A percentile compares a stretch with the other conserved stretches of the same genome.
These are phyloP conservation scores for Melastoma candidum DNA, from an alignment of 441 rosid genomes.

Conservation along the genomic window DNA sequence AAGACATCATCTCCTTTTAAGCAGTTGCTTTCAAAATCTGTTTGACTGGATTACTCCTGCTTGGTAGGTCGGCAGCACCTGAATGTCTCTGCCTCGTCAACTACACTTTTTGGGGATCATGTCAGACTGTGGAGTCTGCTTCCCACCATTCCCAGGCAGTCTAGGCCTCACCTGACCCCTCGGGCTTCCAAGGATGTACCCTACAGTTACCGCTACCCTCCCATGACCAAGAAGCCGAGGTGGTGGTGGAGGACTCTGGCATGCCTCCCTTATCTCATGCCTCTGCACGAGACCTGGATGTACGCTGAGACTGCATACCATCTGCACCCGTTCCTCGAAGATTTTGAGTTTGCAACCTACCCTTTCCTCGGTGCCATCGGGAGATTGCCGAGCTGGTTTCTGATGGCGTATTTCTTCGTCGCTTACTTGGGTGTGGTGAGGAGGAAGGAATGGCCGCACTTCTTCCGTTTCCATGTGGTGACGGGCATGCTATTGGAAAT, in stretches of 20 bases:
- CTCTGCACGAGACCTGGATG: slow-evolving; percentile 94
- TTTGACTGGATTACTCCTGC: slow-evolving; percentile 9
- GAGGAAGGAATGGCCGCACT: slow-evolving; percentile 88
- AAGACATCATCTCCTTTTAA: not conserved
- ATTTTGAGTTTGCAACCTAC: slow-evolving; percentile 57
- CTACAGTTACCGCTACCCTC: slow-evolving; percentile 52
- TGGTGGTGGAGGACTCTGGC: slow-evolving; percentile 92
- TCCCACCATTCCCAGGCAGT: slow-evolving; percentile 28
- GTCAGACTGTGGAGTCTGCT: slow-evolving; percentile 28
- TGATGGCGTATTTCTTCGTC: slow-evolving; percentile 69
- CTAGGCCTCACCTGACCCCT: slow-evolving; percentile 24
- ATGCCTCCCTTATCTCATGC: slow-evolving; percentile 82
- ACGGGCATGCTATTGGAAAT: slow-evolving; percentile 76
- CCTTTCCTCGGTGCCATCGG: slow-evolving; percentile 72
- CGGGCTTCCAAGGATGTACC: slow-evolving; percentile 68
- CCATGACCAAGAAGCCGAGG: slow-evolving; percentile 74
- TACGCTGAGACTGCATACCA: slow-evolving; percentile 81
- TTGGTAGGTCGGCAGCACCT: slow-evolving; percentile 26
- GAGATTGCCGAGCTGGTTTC: slow-evolving; percentile 58
- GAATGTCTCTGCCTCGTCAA: slow-evolving; percentile 42
- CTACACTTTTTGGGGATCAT: slow-evolving; percentile 41
- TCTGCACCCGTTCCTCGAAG: slow-evolving; percentile 67
- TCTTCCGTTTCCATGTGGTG: slow-evolving; percentile 76
- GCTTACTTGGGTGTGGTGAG: slow-evolving; percentile 70
- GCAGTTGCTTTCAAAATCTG: not conserved